Evolutionary conservation across 202 grass and related monocot species (phyloP), one percentile per base, ranked within the genome.

Genomic region (Setaria italica): DNA sequence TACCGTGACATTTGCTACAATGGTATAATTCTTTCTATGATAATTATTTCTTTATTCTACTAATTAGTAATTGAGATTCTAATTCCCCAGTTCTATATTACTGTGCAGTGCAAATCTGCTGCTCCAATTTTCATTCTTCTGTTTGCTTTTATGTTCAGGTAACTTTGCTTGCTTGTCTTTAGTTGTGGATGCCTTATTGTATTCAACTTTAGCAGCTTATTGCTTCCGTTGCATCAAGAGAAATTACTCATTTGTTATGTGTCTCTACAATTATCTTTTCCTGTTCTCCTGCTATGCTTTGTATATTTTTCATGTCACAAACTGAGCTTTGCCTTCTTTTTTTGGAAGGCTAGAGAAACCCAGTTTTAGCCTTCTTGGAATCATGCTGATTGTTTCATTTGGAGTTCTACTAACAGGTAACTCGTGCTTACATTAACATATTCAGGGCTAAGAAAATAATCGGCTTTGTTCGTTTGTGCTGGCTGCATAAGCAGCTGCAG

Each of bases 71-170:
- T 72, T 83, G 19, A 49, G 58, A 78, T 85, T 79, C 43, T 80
- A 62, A 73, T 84, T 72, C 64, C 77, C 68, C 41, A 47, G 7
- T 53, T 53, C 67, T 90, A 16, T 49, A 79, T 87, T 76, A 34
- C 87, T 90, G 30, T 89, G 80, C 90, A 96, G 97, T 99, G 97
- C 80, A 99, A 99, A 94, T 99, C 97, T 68, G 97, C 88, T 29
- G 87, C 91, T 73, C 97, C 97, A 62, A 94, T 96, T 91, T 99
- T 99, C 86, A 87, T 99, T 79, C 90, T 99, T 69, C 62, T 96
- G 69, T 99, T 99, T 82, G 97, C 93, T 88, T 99, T 99, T 92
- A 83, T 90, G 81, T 96, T 99, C 78, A 96, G 97, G 97, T 96
- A 76, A 78, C 80, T 86, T 82, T 62, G 62, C 47, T 55, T 77